Evolutionary conservation across 192 early-diverging fungal genomes (phyloP).

Genomic region (Coemansia sp.): DNA sequence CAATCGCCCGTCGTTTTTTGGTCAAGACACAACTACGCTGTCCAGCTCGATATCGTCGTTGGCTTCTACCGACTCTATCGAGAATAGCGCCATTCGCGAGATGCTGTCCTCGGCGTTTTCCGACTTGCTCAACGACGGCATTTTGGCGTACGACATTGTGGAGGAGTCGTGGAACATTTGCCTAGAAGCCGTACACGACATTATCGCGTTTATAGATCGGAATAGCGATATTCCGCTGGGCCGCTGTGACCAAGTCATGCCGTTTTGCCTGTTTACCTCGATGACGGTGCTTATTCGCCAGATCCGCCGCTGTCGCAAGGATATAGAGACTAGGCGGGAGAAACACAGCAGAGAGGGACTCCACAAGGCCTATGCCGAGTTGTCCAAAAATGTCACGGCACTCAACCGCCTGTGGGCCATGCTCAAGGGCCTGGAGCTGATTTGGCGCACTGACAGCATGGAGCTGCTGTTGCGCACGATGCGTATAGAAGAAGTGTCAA

Average conservation of each 20-base stretch:
- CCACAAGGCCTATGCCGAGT: neutral
- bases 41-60: neutral
- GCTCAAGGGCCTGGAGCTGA: constrained; percentile 25
- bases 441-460: constrained; percentile 32
- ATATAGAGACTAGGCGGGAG: constrained; percentile 7
- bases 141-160: constrained; percentile 38
- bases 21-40: neutral
- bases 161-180: constrained; percentile 42
- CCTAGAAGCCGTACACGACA: constrained; percentile 24
- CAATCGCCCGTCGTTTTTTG: constrained; percentile 44
- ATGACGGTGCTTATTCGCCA: constrained; percentile 41
- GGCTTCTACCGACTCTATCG: neutral
- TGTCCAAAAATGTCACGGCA: neutral
- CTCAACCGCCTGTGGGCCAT: constrained; percentile 34
- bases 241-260: constrained; percentile 43
- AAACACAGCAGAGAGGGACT: neutral
- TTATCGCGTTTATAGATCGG: constrained; percentile 18
- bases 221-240: constrained; percentile 36
- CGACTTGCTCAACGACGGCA: constrained; percentile 22
- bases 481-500: constrained; percentile 45
- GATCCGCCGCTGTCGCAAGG: constrained; percentile 21
- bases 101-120: constrained; percentile 33
- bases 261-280: constrained; percentile 30
- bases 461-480: constrained; percentile 36
- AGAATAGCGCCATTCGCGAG: constrained; percentile 32